These are phyloP conservation scores for Saccharomycopsis schoenii DNA, from an alignment of 805 yeast genomes.

Conservation along the genomic window DNA sequence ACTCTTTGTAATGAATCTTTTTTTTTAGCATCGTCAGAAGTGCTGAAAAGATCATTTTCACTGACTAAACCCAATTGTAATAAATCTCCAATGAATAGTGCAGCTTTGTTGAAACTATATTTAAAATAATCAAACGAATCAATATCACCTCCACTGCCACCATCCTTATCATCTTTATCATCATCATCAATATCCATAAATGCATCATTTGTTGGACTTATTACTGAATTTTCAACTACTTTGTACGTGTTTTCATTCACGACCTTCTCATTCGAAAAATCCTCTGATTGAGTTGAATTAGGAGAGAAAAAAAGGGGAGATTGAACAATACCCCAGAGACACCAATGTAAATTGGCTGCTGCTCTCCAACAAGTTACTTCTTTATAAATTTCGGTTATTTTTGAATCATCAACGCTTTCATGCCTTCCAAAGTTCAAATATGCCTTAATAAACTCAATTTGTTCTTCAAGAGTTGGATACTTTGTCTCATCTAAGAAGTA, in stretches of 20 bases:
- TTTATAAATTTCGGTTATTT: conserved; percentile 37
- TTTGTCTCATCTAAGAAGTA: conserved; percentile 44
- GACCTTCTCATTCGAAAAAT: conserved; percentile 40
- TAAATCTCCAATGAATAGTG: conserved; percentile 66
- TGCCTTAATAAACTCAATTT: conserved; percentile 61
- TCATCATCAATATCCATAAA: background rate
- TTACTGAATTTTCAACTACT: conserved; percentile 19
- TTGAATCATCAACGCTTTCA: conserved; percentile 32
- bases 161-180: conserved; percentile 10
- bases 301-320: conserved; percentile 34
- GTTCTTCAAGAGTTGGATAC: conserved; percentile 64
- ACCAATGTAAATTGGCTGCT: conserved; percentile 71
- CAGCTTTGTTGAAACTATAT: conserved; percentile 68
- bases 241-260: conserved; percentile 26
- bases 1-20: background rate
- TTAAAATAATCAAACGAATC: conserved; percentile 72
- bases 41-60: background rate
- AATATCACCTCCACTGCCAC: conserved; percentile 28
- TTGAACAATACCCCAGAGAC: conserved; percentile 86
- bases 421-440: conserved; percentile 33
- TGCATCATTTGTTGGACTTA: background rate
- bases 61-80: conserved; percentile 44
- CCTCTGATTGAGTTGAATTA: conserved; percentile 20
- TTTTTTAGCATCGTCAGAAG: background rate
- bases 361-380: conserved; percentile 75